Evolutionary conservation across 768 basidiomycete species (phyloP).

Genomic region (Lactarius trivialis): DNA sequence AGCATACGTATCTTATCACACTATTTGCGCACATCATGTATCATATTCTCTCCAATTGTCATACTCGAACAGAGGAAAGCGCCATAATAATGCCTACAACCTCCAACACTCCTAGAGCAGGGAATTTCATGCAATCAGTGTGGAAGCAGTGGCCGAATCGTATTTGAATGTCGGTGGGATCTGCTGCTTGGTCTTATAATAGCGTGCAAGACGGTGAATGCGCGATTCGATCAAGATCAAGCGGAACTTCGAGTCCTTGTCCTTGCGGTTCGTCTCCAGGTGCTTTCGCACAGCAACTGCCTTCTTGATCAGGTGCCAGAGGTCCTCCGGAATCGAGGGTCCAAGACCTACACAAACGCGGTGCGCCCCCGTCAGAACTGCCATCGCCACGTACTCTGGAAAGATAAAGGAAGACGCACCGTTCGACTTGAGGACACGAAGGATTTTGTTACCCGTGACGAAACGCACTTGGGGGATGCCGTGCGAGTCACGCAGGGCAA

Average conservation of each 20-base stretch:
- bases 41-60: constrained; percentile 17
- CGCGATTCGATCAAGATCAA: constrained; percentile 98
- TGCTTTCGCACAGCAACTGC: constrained; percentile 99
- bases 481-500: constrained; percentile 95
- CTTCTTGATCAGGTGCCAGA: constrained; percentile 99
- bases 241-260: constrained; percentile 96
- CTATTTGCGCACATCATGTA: not conserved
- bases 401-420: constrained; percentile 45
- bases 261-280: constrained; percentile 95
- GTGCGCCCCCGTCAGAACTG: not conserved
- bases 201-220: constrained; percentile 95
- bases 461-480: constrained; percentile 98
- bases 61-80: constrained; percentile 13
- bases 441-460: constrained; percentile 99
- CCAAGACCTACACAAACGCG: constrained; percentile 73
- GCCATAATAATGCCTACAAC: constrained; percentile 4
- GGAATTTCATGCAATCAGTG: constrained; percentile 63
- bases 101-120: not conserved
- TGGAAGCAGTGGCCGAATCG: constrained; percentile 92
- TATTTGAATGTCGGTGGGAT: constrained; percentile 98
- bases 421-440: constrained; percentile 92
- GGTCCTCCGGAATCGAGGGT: constrained; percentile 97
- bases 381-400: not conserved
- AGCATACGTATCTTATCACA: no score
- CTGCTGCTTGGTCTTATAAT: constrained; percentile 99